phyloP scores from a whole-genome alignment of 1,139 yeast genomes.

The Saccharomyces hybrid region DNA sequence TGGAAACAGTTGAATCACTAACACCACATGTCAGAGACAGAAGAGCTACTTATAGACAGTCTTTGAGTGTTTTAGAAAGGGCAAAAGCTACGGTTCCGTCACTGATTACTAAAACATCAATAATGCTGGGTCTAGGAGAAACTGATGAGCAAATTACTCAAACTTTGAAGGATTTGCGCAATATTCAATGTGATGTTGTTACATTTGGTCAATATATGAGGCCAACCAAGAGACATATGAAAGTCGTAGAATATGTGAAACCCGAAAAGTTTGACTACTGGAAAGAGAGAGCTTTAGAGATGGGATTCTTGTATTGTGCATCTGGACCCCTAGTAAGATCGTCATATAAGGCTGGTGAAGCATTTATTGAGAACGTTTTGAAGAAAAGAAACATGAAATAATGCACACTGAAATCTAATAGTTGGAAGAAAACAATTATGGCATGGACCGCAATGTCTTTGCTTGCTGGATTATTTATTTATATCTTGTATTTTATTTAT shows the following conservation, averaged over 20 bases:
- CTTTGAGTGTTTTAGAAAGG: slow-evolving; percentile 62
- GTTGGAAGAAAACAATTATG: neutral
- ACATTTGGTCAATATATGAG: slow-evolving; percentile 99
- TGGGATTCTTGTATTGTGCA: slow-evolving; percentile 95
- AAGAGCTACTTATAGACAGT: slow-evolving; percentile 90
- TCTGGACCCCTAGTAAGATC: slow-evolving; percentile 96
- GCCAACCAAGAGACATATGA: slow-evolving; percentile 97
- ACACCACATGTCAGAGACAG: slow-evolving; percentile 96
- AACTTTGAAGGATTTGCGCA: slow-evolving; percentile 69
- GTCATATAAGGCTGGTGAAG: slow-evolving; percentile 97
- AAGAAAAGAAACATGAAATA: slow-evolving; percentile 48
- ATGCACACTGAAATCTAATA: neutral
- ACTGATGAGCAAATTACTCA: slow-evolving; percentile 79
- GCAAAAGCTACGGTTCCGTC: slow-evolving; percentile 75
- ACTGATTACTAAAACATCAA: slow-evolving; percentile 82
- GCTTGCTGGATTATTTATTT: neutral
- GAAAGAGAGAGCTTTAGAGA: slow-evolving; percentile 71
- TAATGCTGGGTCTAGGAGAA: slow-evolving; percentile 97
- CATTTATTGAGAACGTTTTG: slow-evolving; percentile 89
- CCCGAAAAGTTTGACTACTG: slow-evolving; percentile 94
- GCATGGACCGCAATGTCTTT: neutral
- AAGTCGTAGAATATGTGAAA: slow-evolving; percentile 90
- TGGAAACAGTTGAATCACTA: slow-evolving; percentile 91
- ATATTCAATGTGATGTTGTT: slow-evolving; percentile 78
- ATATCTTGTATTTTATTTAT: slow-evolving; percentile 1